These are phyloP conservation scores for Graphilbum sp. DNA, from an alignment of 2,329 filamentous ascomycete genomes.

Conservation along the genomic window DNA sequence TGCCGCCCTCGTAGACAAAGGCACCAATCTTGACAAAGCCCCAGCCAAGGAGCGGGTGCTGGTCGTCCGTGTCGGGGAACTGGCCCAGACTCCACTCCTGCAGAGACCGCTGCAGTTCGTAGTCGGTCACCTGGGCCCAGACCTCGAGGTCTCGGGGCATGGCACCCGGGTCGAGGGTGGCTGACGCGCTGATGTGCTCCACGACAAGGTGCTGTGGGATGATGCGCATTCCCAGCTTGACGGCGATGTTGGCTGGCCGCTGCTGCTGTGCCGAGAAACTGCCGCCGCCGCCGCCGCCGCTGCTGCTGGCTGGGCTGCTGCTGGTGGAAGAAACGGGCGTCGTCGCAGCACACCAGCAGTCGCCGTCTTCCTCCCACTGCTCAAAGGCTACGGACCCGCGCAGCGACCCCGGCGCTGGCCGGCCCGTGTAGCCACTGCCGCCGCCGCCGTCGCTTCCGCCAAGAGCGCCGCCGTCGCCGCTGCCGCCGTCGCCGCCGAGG, in stretches of 20 bases:
- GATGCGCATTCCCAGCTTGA: conserved; percentile 41
- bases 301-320: not conserved
- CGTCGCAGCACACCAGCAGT: conserved; percentile 68
- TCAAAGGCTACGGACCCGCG: conserved; percentile 34
- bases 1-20: conserved; percentile 34
- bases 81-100: conserved; percentile 25
- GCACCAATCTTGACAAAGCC: conserved; percentile 40
- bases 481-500: not conserved
- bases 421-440: conserved; percentile 8
- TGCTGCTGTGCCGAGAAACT: conserved; percentile 16
- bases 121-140: conserved; percentile 42
- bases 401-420: conserved; percentile 3
- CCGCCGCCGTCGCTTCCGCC: no score
- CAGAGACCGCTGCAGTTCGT: conserved; percentile 19
- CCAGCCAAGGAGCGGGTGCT: conserved; percentile 15
- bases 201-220: conserved; percentile 54
- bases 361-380: conserved; percentile 61
- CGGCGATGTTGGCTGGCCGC: conserved; percentile 42
- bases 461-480: not conserved
- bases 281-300: not conserved
- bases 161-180: conserved; percentile 42
- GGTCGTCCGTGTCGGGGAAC: conserved; percentile 18
- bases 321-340: no score
- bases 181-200: conserved; percentile 50
- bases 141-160: conserved; percentile 56